phyloP scores from a whole-genome alignment of 2,329 filamentous ascomycete genomes.

The Epichloe festucae region DNA sequence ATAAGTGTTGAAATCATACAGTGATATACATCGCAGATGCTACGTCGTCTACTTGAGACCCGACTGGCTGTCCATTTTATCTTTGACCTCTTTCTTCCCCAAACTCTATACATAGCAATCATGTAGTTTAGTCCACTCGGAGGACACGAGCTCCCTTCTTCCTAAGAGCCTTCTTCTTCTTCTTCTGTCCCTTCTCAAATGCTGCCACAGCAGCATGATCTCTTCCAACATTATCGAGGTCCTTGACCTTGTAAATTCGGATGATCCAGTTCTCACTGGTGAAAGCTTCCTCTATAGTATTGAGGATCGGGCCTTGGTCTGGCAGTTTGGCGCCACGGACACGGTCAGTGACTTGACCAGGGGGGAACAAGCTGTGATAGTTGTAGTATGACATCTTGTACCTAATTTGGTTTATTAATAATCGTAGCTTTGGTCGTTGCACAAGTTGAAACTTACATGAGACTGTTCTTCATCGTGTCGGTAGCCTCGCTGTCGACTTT shows the following conservation, averaged over 20 bases:
- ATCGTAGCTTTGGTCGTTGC: background rate
- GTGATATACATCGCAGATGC: constrained; percentile 25
- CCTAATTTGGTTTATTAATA: constrained; percentile 37
- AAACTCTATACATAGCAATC: background rate
- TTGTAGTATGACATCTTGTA: constrained; percentile 99
- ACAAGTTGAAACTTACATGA: constrained; percentile 61
- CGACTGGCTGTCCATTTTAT: background rate
- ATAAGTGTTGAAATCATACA: constrained; percentile 17
- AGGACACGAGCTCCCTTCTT: constrained; percentile 59
- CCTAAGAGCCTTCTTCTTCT: constrained; percentile 68
- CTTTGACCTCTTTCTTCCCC: constrained; percentile 11
- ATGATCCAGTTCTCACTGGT: constrained; percentile 99
- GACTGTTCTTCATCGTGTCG: constrained; percentile 95
- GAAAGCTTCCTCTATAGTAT: constrained; percentile 89
- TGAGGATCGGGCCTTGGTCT: constrained; percentile 72
- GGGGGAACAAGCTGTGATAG: constrained; percentile 81
- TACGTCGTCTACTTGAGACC: background rate
- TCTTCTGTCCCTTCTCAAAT: constrained; percentile 72
- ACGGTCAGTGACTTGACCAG: constrained; percentile 79
- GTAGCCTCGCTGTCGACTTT: constrained; percentile 86
- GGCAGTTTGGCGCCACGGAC: constrained; percentile 74
- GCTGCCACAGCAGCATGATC: constrained; percentile 60
- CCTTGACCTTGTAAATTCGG: constrained; percentile 98
- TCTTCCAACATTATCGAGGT: constrained; percentile 88
- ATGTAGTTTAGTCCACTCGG: constrained; percentile 48